These are phyloP conservation scores for Talaromyces atroroseus DNA, from an alignment of 2,329 filamentous ascomycete species.

Conservation along the genomic window DNA sequence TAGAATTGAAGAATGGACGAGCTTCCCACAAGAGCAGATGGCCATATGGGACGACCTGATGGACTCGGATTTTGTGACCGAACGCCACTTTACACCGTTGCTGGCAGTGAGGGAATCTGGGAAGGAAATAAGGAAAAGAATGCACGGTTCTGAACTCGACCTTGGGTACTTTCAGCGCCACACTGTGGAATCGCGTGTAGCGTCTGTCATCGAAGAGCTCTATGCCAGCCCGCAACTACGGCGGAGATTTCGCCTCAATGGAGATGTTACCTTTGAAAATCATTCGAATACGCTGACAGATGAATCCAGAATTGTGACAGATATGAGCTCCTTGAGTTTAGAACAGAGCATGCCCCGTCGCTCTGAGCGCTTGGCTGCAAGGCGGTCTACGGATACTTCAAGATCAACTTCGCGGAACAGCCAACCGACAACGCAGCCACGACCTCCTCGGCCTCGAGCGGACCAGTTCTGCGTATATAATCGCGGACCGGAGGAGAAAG, in stretches of 20 bases:
- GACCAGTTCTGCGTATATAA: constrained; percentile 28
- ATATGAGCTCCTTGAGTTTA: constrained; percentile 13
- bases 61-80: constrained; percentile 14
- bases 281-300: constrained; percentile 14
- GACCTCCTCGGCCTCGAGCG: constrained; percentile 20
- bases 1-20: constrained; percentile 16
- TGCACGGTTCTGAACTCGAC: constrained; percentile 17
- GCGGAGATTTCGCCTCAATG: neutral
- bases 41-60: constrained; percentile 17
- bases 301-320: constrained; percentile 4
- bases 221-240: neutral
- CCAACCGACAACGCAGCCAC: constrained; percentile 1
- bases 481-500: constrained; percentile 12
- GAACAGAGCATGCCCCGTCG: constrained; percentile 10
- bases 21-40: constrained; percentile 15
- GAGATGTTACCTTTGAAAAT: constrained; percentile 8
- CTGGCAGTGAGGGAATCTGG: constrained; percentile 16
- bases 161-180: constrained; percentile 16
- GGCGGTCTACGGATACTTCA: neutral
- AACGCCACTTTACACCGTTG: constrained; percentile 17
- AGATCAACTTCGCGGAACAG: constrained; percentile 3
- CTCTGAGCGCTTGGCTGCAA: constrained; percentile 12
- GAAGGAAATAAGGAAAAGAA: constrained; percentile 14
- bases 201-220: neutral
- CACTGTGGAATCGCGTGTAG: neutral